Conservation (phyloP, 371 early-diverging fungal species). For the Syncephalis fuscata region DNA sequence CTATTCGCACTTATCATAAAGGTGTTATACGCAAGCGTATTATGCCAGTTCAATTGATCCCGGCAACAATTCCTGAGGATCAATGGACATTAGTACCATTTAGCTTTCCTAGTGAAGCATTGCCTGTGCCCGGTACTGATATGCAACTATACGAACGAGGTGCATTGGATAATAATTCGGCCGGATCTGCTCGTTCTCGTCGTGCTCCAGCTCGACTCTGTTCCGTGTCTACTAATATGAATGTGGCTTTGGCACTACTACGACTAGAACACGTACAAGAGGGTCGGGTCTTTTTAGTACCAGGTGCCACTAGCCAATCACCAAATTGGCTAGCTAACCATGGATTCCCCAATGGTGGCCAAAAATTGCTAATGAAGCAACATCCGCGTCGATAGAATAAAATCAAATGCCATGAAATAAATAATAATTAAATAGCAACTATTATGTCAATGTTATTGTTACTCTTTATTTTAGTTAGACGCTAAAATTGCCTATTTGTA, state of each 20-base stretch:
- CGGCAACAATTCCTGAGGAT: not conserved
- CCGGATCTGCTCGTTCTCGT: not conserved
- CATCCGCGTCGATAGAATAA: not conserved
- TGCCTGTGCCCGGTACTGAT: not conserved
- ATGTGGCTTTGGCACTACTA: conserved; percentile 5
- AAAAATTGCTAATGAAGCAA: not conserved
- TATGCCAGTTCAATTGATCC: conserved; percentile 53
- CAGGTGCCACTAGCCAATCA: not conserved
- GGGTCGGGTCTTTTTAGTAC: not conserved
- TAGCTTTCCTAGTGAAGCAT: not conserved
- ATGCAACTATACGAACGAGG: not conserved
- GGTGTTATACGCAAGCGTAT: conserved; percentile 89
- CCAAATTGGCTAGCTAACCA: conserved; percentile 1
- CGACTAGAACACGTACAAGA: conserved; percentile 3
- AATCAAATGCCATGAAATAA: not conserved
- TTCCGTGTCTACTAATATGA: conserved; percentile 2
- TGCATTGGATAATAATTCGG: not conserved
- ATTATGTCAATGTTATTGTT: too few species aligned
- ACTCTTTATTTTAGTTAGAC: too few species aligned
- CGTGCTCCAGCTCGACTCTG: not conserved
- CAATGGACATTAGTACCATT: not conserved
- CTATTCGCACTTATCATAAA: conserved; percentile 87
- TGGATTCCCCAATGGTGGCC: conserved; percentile 8
- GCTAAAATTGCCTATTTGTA: too few species aligned
- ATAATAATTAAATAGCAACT: too few species aligned